Evolutionary conservation across 129 eudicot species (phyloP), one percentile per base, ranked within the genome.

Genomic region (Rutidosis leptorrhynchoides): DNA sequence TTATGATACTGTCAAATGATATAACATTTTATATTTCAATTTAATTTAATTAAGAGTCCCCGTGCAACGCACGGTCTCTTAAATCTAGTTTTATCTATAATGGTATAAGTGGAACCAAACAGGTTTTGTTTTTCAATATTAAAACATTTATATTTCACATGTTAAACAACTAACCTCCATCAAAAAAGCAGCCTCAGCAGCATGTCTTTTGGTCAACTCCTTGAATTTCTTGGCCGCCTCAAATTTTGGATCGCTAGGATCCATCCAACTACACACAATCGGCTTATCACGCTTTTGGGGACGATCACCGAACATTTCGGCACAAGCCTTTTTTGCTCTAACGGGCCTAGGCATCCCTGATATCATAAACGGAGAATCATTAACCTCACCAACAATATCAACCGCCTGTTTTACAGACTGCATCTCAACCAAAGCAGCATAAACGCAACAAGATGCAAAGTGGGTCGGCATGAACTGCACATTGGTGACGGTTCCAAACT

Each of bases 301-400:
- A 10, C 89, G 95, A 20, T 81, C 82, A 32, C 73, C 90, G 33
- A 85, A 92, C 96, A 87, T 92, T 78, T 78, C 88, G 0, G 29
- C 17, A 37, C 57, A 70, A 2, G 98, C 98, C 35, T 79, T 46
- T 19, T 51, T 68, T 12, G 83, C 95, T 64, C 96, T 83, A 19
- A 85, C 87, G n/a, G 98, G 96, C 81, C 98, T 83, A 7, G 96
- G 98, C 98, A 92, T 92, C 24, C 96, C 96, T 10, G 70, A 78
- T 33, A 88, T 80, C 98, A 87, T 88, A 61, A 92, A 78, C 0
- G 96, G 95, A 43, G 69, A 67, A 3, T 77, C 64, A 1, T 46
- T 17, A 33, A 78, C 61, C 58, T 67, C 83, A 3, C 3, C 28
- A 0, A 88, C 22, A 3, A 92, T 80, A 22, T 60, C 64, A 4